phyloP scores from a whole-genome alignment of 192 early-diverging fungal species.

The Dissophora globulifera region DNA sequence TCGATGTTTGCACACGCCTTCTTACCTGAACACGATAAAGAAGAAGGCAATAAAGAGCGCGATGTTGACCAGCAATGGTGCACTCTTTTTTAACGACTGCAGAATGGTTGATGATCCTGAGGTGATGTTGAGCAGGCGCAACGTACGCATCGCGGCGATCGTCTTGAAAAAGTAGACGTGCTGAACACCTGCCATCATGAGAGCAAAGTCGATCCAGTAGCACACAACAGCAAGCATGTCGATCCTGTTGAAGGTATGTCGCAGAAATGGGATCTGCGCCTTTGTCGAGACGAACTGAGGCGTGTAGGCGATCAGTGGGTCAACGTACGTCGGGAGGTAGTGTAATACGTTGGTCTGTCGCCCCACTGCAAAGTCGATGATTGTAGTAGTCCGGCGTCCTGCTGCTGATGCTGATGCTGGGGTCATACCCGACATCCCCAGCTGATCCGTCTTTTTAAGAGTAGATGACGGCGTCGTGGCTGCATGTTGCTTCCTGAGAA shows the following conservation, averaged over 20 bases:
- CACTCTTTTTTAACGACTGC: slow-evolving; percentile 66
- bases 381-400: slow-evolving; percentile 22
- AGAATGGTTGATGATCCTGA: slow-evolving; percentile 64
- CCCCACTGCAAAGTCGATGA: slow-evolving; percentile 37
- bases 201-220: slow-evolving; percentile 65
- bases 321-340: slow-evolving; percentile 18
- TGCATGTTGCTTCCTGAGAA: slow-evolving; percentile 25
- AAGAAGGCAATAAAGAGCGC: slow-evolving; percentile 69
- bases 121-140: slow-evolving; percentile 65
- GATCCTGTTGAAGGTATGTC: slow-evolving; percentile 71
- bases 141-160: slow-evolving; percentile 60
- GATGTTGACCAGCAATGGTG: slow-evolving; percentile 64
- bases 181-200: slow-evolving; percentile 50
- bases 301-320: slow-evolving; percentile 21
- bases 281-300: slow-evolving; percentile 18
- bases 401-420: slow-evolving; percentile 21
- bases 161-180: slow-evolving; percentile 63
- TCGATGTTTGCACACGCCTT: too few species aligned
- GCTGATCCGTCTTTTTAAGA: not conserved
- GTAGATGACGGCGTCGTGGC: slow-evolving; percentile 11
- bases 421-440: not conserved
- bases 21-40: slow-evolving; percentile 68
- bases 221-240: slow-evolving; percentile 64
- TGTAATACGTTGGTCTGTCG: slow-evolving; percentile 32
- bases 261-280: slow-evolving; percentile 58